Conservation (phyloP, 768 basidiomycete genomes). For the Kockovaella imperatae region DNA sequence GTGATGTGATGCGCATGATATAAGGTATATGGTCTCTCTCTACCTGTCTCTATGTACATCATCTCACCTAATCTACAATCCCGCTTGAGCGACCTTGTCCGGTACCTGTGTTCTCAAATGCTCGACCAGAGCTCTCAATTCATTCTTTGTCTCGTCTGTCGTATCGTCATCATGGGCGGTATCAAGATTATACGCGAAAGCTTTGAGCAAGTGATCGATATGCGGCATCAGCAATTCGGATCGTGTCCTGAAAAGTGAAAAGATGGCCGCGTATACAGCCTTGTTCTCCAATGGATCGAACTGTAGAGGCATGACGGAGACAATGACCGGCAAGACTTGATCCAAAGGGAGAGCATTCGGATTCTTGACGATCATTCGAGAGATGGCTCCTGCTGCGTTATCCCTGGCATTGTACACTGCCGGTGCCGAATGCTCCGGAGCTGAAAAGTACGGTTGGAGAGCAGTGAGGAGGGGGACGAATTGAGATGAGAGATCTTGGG, state of each 20-base stretch:
- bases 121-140: conserved; percentile 65
- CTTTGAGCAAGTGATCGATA: conserved; percentile 67
- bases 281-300: conserved; percentile 85
- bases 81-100: conserved; percentile 70
- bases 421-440: conserved; percentile 57
- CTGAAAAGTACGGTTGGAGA: conserved; percentile 71
- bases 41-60: background rate
- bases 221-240: conserved; percentile 62
- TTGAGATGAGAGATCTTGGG: conserved; percentile 70
- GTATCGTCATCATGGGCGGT: conserved; percentile 67
- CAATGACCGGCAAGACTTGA: conserved; percentile 59
- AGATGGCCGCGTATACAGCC: conserved; percentile 78
- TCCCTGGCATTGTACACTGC: conserved; percentile 77
- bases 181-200: conserved; percentile 69
- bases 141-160: conserved; percentile 65
- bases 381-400: conserved; percentile 92
- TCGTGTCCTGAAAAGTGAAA: conserved; percentile 75
- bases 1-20: too few relatives aligned
- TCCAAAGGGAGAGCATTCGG: conserved; percentile 72
- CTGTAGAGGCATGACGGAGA: conserved; percentile 73
- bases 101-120: conserved; percentile 68
- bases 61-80: conserved; percentile 41
- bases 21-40: too few relatives aligned
- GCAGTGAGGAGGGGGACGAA: conserved; percentile 68
- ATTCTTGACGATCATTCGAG: conserved; percentile 77